These are phyloP conservation scores for Paraphoma chrysanthemicola DNA, from an alignment of 2,329 filamentous ascomycete species.

Conservation along the genomic window DNA sequence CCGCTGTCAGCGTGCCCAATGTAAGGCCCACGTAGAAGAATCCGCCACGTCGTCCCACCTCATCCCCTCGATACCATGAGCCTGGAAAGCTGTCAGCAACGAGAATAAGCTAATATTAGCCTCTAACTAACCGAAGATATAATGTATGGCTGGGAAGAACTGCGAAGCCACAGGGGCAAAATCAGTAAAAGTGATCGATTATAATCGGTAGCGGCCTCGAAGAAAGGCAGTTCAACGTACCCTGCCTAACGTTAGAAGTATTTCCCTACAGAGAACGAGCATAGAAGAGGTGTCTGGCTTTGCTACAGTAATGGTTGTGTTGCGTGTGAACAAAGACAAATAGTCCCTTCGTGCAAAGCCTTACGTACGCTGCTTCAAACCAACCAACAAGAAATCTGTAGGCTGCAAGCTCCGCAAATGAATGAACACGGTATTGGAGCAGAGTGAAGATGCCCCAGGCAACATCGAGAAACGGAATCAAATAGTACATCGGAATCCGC, in stretches of 20 bases:
- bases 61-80: slow-evolving; percentile 58
- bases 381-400: slow-evolving; percentile 63
- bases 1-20: slow-evolving; percentile 60
- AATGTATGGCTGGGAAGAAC: slow-evolving; percentile 48
- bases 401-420: slow-evolving; percentile 59
- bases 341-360: too few species aligned
- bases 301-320: too few species aligned
- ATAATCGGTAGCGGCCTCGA: too few species aligned
- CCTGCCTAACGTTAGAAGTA: too few species aligned
- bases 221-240: too few species aligned
- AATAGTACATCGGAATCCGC: slow-evolving; percentile 54
- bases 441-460: slow-evolving; percentile 65
- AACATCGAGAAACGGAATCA: slow-evolving; percentile 61
- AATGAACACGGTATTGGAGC: slow-evolving; percentile 59
- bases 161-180: neutral
- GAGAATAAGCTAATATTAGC: neutral
- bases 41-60: slow-evolving; percentile 56
- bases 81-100: slow-evolving; percentile 29
- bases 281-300: too few species aligned
- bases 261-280: too few species aligned
- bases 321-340: too few species aligned
- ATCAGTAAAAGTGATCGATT: too few species aligned
- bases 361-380: slow-evolving; percentile 54
- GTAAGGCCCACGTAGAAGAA: slow-evolving; percentile 61
- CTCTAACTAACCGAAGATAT: slow-evolving; percentile 28